Percentiles rank a stretch among this genome's conserved stretches.
Evolutionary conservation across 495 filamentous ascomycete genomes (phyloP).

Genomic region (Monascus purpureus): DNA sequence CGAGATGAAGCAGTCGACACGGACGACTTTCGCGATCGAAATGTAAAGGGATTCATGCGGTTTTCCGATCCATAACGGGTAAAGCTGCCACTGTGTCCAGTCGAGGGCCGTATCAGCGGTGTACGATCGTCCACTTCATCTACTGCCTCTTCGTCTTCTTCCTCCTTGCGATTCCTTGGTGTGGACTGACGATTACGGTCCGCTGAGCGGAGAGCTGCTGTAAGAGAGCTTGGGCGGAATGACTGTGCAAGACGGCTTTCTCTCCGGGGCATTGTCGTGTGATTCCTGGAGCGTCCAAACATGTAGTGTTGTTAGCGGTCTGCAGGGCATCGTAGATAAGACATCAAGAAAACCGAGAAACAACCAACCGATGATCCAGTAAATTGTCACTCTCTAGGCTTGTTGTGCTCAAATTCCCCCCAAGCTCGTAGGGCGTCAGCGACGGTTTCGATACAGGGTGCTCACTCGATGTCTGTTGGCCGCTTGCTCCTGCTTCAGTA

Average conservation of each 20-base stretch:
- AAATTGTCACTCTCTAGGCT: slow-evolving; percentile 72
- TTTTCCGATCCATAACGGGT: slow-evolving; percentile 28
- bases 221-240: slow-evolving; percentile 30
- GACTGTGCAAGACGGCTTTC: slow-evolving; percentile 37
- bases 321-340: background rate
- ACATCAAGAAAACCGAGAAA: background rate
- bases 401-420: slow-evolving; percentile 53
- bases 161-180: slow-evolving; percentile 11
- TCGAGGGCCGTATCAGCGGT: slow-evolving; percentile 21
- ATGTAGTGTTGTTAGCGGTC: slow-evolving; percentile 3
- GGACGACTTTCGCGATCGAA: slow-evolving; percentile 16
- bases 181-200: slow-evolving; percentile 17
- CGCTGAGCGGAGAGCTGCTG: slow-evolving; percentile 11
- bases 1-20: slow-evolving; percentile 18
- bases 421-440: slow-evolving; percentile 45
- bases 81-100: slow-evolving; percentile 11
- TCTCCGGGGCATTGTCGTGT: slow-evolving; percentile 56
- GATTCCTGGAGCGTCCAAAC: slow-evolving; percentile 35
- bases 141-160: slow-evolving; percentile 39
- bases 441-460: slow-evolving; percentile 14
- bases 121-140: slow-evolving; percentile 25
- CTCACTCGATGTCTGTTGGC: slow-evolving; percentile 16
- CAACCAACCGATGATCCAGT: slow-evolving; percentile 59
- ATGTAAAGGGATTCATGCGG: slow-evolving; percentile 15
- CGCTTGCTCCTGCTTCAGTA: slow-evolving; percentile 10